These are phyloP conservation scores for Phytophthora macrochlamydospora DNA, from an alignment of 352 stramenopile genomes.

Conservation along the genomic window DNA sequence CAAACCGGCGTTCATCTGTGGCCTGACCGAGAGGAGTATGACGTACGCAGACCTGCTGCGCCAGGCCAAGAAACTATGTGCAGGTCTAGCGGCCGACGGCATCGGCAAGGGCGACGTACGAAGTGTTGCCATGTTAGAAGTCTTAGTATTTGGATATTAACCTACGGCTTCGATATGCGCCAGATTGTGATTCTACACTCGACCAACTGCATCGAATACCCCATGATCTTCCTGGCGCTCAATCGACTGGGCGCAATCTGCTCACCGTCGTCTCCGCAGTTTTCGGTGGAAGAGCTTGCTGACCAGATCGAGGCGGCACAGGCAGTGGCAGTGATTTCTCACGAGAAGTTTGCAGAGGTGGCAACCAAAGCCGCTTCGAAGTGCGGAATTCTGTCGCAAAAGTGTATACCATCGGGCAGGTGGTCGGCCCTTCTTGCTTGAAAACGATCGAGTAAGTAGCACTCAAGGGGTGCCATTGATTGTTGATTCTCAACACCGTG, in stretches of 20 bases:
- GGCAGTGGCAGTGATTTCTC: conserved; percentile 35
- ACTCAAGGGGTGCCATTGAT: not conserved
- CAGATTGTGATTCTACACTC: conserved; percentile 29
- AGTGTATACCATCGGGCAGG: conserved; percentile 27
- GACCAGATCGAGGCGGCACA: not conserved
- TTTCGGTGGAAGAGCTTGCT: conserved; percentile 29
- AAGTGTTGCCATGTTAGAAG: too few species aligned
- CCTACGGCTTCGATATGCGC: too few species aligned
- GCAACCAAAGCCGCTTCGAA: conserved; percentile 22
- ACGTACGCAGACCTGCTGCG: conserved; percentile 29
- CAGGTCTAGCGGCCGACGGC: conserved; percentile 34
- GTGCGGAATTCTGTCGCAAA: conserved; percentile 8
- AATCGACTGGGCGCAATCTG: too few species aligned
- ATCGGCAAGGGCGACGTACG: conserved; percentile 40
- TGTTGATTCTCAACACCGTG: not conserved
- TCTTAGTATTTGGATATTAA: too few species aligned
- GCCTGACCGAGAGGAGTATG: conserved; percentile 32
- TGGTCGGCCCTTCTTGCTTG: not conserved
- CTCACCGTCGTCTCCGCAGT: conserved; percentile 35
- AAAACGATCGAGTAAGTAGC: conserved; percentile 35
- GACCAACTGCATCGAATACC: conserved; percentile 35
- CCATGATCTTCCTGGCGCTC: too few species aligned
- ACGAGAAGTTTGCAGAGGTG: conserved; percentile 25
- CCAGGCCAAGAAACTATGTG: conserved; percentile 22
- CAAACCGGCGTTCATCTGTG: conserved; percentile 37